Evolutionary conservation across 352 stramenopile species (phyloP), one percentile per base, ranked within the genome.

Genomic region (Phytophthora sojae): DNA sequence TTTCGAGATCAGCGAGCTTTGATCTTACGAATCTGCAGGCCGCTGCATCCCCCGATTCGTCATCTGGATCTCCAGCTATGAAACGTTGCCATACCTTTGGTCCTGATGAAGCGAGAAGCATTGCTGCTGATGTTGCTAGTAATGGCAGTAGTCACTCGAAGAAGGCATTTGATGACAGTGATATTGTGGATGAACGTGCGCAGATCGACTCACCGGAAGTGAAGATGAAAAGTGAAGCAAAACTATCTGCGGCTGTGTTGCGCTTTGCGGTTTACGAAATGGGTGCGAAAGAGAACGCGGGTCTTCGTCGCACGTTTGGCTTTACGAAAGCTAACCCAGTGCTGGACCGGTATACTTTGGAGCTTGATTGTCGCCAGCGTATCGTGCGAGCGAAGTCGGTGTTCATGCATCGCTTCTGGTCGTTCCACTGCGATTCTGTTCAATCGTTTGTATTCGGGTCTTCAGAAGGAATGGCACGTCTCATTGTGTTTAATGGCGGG

Each of bases 331-430:
- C 82, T 17, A 93, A 94, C 55, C 81, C 87, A 8, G 70, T 92
- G 23, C 63, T 94, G 6, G 84, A 96, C 60, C 81, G 89, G 3
- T 96, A 93, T 65, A 94, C 86, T 8, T 69, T 96, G 19, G 86
- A 94, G 61, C 79, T 96, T 11, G 85, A 94, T 69, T 89, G 84
- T 44, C 72, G 77, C 21, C 85, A 93, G 65, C 82, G 82, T 26
- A 79, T 94, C 15, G 84, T 95, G 30, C 84, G 80, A 50, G 83
- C 89, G 9, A 94, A 94, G 61, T 94, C 85, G 3, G 86, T 96
- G 6, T 93, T 94, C 56, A 92, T 92, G 84, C 86, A 94, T 65
- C 84, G 85, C 9, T 91, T 86, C 53, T 94, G 85, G 81, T 89
- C 82, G 29, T 95, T 95, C 59, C 87, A 86, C 35, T 94, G 86